Evolutionary conservation across 2,329 filamentous ascomycete genomes (phyloP).

Genomic region (Nemania bipapillata): DNA sequence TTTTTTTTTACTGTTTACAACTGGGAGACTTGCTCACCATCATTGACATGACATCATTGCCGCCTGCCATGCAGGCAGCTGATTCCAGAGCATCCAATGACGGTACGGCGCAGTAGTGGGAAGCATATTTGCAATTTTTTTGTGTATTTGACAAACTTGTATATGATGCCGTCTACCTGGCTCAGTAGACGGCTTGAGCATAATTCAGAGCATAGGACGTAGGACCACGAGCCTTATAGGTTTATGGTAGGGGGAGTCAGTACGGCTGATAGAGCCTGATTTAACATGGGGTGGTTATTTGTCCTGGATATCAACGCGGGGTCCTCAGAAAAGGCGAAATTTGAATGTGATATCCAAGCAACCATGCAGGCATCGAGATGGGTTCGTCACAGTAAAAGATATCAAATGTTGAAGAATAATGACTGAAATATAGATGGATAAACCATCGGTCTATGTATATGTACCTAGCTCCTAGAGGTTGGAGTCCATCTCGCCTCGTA

Average conservation of each 20-base stretch:
- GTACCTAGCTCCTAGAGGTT: neutral
- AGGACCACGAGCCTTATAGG: neutral
- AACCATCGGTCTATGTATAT: slow-evolving; percentile 8
- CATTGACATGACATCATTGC: slow-evolving; percentile 25
- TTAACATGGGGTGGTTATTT: slow-evolving; percentile 2
- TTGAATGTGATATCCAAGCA: slow-evolving; percentile 1
- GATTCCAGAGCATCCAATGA: slow-evolving; percentile 11
- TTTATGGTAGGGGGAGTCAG: slow-evolving; percentile 19
- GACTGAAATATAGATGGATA: slow-evolving; percentile 12
- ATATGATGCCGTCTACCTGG: slow-evolving; percentile 29
- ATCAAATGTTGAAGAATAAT: slow-evolving; percentile 2
- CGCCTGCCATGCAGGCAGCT: slow-evolving; percentile 23
- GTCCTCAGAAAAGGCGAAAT: slow-evolving; percentile 1
- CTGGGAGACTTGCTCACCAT: slow-evolving; percentile 6
- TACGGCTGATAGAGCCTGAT: neutral
- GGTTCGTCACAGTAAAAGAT: neutral
- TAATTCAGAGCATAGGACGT: slow-evolving; percentile 19
- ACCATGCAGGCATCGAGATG: neutral
- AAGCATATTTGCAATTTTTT: slow-evolving; percentile 21
- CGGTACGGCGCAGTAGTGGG: slow-evolving; percentile 12
- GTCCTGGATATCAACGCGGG: neutral
- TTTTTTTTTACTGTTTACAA: no score
- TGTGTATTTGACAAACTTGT: slow-evolving; percentile 36
- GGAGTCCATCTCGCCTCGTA: neutral
- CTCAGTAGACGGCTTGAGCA: slow-evolving; percentile 14